Base-by-base conservation (phyloP, 768 basidiomycete genomes). In the Macrolepiota dolichaula region DNA sequence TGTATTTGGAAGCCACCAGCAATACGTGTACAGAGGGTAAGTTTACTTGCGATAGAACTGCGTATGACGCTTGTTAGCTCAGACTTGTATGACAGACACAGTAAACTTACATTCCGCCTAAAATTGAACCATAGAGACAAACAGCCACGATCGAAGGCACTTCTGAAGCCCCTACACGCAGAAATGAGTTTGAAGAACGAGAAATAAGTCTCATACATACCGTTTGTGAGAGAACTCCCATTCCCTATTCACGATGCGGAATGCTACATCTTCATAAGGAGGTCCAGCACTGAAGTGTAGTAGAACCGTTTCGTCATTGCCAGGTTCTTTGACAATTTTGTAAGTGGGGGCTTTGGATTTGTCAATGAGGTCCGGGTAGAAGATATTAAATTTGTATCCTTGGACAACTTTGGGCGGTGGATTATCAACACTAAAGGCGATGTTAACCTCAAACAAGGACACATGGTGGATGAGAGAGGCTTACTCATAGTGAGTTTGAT, bases 371-470 rank as follows among this genome's bases (percentile, higher is more conserved):
- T 98, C 97, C 0, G 97, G 97, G 73, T 98, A 99, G 79, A 99
- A 98, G 51, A 99, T 94, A 67, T 96, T 97, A 78, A 96, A 96
- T 86, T 98, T 98, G 77, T 99, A 99, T 55, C 97, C 97, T 73
- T 98, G 97, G 9, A 99, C 97, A 61, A 98, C 96, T 74, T 99
- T 99, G 9, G 97, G 97, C 27, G 97, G 97, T 49, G 97, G 97
- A 72, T 99, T 99, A 70, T 98, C 97, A 66, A 93, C 92, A 71
- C 95, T 96, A 66, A 10, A 53, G 61, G 27, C 24, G 19, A 52
- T 72, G 57, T 73, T 62, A 63, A 47, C 62, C 56, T 24, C 10
- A 4, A 19, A n/a, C 10, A 4, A 49, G 22, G 12, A 68, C 42
- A 49, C 37, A 54, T 54, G 5, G 62, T 42, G 52, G 49, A 12